Evolutionary conservation across 306 rosid species (phyloP), one percentile per base, ranked within the genome.

Genomic region (Dalbergia cultrata): DNA sequence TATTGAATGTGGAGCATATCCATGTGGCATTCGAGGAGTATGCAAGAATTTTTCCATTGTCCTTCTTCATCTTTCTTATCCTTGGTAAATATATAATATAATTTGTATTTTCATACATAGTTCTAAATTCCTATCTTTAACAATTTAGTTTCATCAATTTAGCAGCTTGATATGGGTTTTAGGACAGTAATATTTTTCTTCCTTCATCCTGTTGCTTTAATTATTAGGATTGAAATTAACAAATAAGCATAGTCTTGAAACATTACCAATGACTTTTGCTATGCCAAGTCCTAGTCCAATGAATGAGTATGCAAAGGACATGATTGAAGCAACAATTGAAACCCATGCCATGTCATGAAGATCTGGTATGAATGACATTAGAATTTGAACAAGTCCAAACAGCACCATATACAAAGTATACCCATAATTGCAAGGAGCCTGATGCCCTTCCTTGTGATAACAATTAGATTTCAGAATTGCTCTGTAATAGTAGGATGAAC

Each of bases 351-450:
- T 82, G 88, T 84, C 76, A 62, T 91, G 96, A 78, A 91, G 89
- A 83, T 89, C 90, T 47, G 97, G 97, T 60, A 90, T 90, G 72
- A 88, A 93, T 33, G 97, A 92, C 86, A 90, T 53, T 3, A 89
- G 5, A 13, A 91, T 66, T 81, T 91, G 90, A 31, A 91, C 19
- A 16, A 60, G 53, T 77, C 97, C 97, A 76, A 89, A 91, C 4
- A 91, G 17, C 70, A 90, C 17, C 89, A 90, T 92, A 65, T 77
- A 88, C 45, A 77, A 7, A 69, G 33, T 80, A 37, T 72, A 75
- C 21, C 85, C 92, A 73, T 85, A 87, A 1, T 52, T 3, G 77
- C 94, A 92, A 12, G 91, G 72, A 60, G 92, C 90, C 0, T 84
- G 18, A 62, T 92, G 90, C 79, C 97, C 97, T 83, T 92, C 80